Evolutionary conservation across 306 rosid species (phyloP), one percentile per base, ranked within the genome.

Genomic region (Sicyos baderoa): DNA sequence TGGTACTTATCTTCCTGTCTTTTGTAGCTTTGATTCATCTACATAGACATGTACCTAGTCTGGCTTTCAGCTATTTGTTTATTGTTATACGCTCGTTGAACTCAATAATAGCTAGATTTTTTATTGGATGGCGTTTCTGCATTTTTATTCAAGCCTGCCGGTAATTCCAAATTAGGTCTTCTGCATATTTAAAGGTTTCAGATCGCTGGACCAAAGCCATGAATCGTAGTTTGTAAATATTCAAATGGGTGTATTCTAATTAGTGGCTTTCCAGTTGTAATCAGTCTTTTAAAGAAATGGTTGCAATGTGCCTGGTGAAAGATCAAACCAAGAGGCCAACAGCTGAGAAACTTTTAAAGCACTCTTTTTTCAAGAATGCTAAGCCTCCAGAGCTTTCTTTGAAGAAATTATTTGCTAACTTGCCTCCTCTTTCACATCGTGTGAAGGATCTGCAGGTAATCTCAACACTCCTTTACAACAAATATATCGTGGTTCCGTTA

Each of bases 211-310:
- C 54, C 66, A 68, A 19, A 18, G 35, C 57, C 56, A 53, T 71
- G 54, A 10, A 19, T 64, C n/a, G 51, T 63, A 68, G 74, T 77
- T 80, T 40, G 70, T 32, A 9, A 48, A 47, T 68, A 21, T 79
- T 74, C 16, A 74, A 51, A 9, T 80, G 63, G 79, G 80, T 76
- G 83, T 83, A 79, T 82, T 85, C 97, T 94, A 88, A 94, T 90
- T 88, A 85, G 88, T 85, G 88, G 87, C 86, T 88, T 86, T 90
- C 85, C 96, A 88, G 99, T 88, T 81, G 97, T 90, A 80, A 87
- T 79, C 99, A 94, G 99, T 88, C 96, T 84, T 94, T 94, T 85
- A 94, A 94, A 88, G 97, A 94, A 83, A 90, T 94, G 97, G 99
- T 90, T 87, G 97, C 99, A 59, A 94, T 94, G 99, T 90, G 99